These are phyloP conservation scores for Cordyceps sp. DNA, from an alignment of 2,329 filamentous ascomycete species.

Conservation along the genomic window DNA sequence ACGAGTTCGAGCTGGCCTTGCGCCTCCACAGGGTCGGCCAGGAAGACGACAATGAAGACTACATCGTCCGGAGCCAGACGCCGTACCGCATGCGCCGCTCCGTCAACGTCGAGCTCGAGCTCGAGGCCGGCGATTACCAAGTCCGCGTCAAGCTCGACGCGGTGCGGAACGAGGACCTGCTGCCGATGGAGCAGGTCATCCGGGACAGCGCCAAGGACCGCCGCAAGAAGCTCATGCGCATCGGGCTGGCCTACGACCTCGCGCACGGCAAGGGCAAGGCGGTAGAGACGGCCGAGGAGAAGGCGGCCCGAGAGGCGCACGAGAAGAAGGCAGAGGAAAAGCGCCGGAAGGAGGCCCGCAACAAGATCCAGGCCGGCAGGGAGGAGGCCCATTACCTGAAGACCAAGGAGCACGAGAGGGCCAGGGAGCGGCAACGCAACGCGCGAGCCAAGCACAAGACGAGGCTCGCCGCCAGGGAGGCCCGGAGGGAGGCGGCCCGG, in stretches of 20 bases:
- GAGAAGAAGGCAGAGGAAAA: conserved; percentile 24
- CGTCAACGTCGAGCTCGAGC: too few species aligned
- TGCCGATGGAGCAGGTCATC: conserved; percentile 49
- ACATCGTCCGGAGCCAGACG: too few species aligned
- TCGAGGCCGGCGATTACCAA: conserved; percentile 59
- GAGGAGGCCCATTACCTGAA: conserved; percentile 19
- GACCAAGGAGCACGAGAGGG: conserved; percentile 19
- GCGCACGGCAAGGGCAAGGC: conserved; percentile 48
- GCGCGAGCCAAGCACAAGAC: conserved; percentile 74
- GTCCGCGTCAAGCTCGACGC: conserved; percentile 63
- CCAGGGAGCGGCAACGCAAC: conserved; percentile 24
- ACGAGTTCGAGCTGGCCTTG: too few species aligned
- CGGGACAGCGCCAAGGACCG: conserved; percentile 42
- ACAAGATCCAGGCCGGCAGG: conserved; percentile 25
- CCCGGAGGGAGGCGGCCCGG: too few species aligned
- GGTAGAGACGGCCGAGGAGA: conserved; percentile 30
- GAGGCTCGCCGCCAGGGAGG: conserved; percentile 39
- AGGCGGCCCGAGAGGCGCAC: conserved; percentile 25
- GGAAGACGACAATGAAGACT: too few species aligned
- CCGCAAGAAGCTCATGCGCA: conserved; percentile 55
- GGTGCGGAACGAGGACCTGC: conserved; percentile 31
- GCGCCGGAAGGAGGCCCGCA: conserved; percentile 16
- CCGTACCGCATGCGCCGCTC: too few species aligned
- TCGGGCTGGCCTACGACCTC: conserved; percentile 55
- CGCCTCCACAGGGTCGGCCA: too few species aligned